Evolutionary conservation across 305 asterid species (phyloP).

Genomic region (Fraxinus dipetala): DNA sequence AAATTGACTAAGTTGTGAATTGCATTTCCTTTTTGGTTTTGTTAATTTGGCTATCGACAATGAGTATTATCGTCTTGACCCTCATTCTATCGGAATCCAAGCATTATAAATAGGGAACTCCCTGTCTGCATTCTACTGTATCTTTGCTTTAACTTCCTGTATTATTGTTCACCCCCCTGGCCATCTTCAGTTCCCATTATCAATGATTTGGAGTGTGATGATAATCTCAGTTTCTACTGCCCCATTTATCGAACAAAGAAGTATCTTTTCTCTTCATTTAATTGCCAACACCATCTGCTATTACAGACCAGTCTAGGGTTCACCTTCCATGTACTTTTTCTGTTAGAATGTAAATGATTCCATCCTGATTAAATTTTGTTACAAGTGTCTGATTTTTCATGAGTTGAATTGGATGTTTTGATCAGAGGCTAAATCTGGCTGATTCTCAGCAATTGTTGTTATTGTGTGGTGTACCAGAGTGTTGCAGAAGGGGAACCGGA

Average conservation of each 20-base stretch:
- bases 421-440: neutral
- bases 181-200: neutral
- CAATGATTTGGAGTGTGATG: neutral
- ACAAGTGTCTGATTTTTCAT: neutral
- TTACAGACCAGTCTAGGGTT: neutral
- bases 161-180: neutral
- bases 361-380: neutral
- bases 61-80: neutral
- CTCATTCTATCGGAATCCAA: neutral
- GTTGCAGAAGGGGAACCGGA: conserved; percentile 63
- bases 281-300: neutral
- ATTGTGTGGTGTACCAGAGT: conserved; percentile 41
- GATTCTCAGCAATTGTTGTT: conserved; percentile 14
- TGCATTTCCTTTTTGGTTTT: neutral
- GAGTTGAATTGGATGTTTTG: neutral
- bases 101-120: neutral
- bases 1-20: neutral
- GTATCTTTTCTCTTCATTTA: neutral
- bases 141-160: neutral
- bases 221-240: neutral
- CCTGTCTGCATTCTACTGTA: neutral
- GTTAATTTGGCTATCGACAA: neutral
- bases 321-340: neutral
- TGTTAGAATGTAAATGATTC: neutral
- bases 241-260: neutral